Conservation (phyloP, 2,329 filamentous ascomycete species). For the Diplodia intermedia region DNA sequence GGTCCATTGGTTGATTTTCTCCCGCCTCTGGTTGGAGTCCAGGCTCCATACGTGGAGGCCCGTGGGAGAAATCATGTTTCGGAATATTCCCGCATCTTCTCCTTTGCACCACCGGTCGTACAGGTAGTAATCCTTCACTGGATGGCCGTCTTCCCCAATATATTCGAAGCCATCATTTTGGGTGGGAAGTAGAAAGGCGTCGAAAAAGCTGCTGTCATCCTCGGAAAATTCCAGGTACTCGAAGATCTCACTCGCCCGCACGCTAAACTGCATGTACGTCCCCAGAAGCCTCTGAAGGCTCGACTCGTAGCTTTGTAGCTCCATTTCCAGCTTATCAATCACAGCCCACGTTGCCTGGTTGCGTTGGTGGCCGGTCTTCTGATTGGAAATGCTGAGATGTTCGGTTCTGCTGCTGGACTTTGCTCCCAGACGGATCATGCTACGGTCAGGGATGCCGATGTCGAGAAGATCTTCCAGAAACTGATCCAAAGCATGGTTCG, state of each 20-base stretch:
- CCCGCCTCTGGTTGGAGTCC: slow-evolving; percentile 45
- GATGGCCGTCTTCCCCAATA: slow-evolving; percentile 57
- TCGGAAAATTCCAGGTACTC: slow-evolving; percentile 62
- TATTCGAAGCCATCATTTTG: slow-evolving; percentile 56
- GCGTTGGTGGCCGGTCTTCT: slow-evolving; percentile 48
- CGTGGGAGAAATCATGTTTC: slow-evolving; percentile 38
- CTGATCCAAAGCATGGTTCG: slow-evolving; percentile 60
- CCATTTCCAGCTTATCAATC: slow-evolving; percentile 53
- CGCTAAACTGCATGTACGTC: background rate
- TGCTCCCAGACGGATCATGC: slow-evolving; percentile 69
- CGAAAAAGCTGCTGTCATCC: slow-evolving; percentile 59
- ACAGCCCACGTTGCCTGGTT: slow-evolving; percentile 48
- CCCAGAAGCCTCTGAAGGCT: background rate
- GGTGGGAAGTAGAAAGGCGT: slow-evolving; percentile 60
- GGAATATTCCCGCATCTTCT: slow-evolving; percentile 55
- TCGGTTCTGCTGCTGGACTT: slow-evolving; percentile 59
- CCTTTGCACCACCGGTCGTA: slow-evolving; percentile 61
- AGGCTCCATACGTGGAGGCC: slow-evolving; percentile 62
- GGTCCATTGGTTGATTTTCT: slow-evolving; percentile 43
- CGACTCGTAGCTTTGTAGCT: slow-evolving; percentile 38
- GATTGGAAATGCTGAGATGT: slow-evolving; percentile 52
- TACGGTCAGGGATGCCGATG: slow-evolving; percentile 58
- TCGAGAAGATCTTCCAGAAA: slow-evolving; percentile 68
- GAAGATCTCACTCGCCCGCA: slow-evolving; percentile 43
- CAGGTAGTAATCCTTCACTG: slow-evolving; percentile 58